phyloP scores from a whole-genome alignment of 1,284 basidiomycete species.

The Pyrrhoderma noxium region DNA sequence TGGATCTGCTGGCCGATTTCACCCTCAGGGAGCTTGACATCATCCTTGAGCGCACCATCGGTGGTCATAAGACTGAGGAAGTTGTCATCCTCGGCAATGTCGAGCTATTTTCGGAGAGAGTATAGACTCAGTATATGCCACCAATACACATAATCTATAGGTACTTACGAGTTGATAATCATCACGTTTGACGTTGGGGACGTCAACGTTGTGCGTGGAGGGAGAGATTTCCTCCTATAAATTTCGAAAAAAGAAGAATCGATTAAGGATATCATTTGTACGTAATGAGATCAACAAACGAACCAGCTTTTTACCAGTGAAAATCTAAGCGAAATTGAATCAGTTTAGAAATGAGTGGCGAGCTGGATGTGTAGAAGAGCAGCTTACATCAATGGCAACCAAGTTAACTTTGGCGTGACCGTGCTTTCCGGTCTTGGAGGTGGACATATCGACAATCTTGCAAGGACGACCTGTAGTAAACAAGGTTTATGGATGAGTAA shows the following conservation, averaged over 20 bases:
- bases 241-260: conserved; percentile 8
- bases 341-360: conserved; percentile 8
- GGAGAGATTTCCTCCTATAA: conserved; percentile 93
- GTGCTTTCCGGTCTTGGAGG: conserved; percentile 99
- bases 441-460: conserved; percentile 99
- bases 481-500: conserved; percentile 14
- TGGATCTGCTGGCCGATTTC: conserved; percentile 77
- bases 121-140: not conserved
- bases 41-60: conserved; percentile 88
- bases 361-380: conserved; percentile 5
- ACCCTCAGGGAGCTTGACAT: conserved; percentile 89
- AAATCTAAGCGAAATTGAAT: conserved; percentile 55
- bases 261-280: conserved; percentile 7
- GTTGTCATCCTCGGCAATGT: conserved; percentile 66
- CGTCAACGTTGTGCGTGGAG: conserved; percentile 99
- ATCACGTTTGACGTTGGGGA: conserved; percentile 86
- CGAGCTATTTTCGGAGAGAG: conserved; percentile 41
- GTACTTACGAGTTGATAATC: conserved; percentile 85
- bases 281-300: conserved; percentile 24
- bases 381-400: conserved; percentile 88
- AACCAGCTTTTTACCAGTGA: conserved; percentile 89
- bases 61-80: conserved; percentile 92
- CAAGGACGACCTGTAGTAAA: conserved; percentile 72
- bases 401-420: conserved; percentile 99
- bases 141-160: not conserved